Base-by-base conservation (phyloP, 352 stramenopile genomes). In the Phytophthora melonis region DNA sequence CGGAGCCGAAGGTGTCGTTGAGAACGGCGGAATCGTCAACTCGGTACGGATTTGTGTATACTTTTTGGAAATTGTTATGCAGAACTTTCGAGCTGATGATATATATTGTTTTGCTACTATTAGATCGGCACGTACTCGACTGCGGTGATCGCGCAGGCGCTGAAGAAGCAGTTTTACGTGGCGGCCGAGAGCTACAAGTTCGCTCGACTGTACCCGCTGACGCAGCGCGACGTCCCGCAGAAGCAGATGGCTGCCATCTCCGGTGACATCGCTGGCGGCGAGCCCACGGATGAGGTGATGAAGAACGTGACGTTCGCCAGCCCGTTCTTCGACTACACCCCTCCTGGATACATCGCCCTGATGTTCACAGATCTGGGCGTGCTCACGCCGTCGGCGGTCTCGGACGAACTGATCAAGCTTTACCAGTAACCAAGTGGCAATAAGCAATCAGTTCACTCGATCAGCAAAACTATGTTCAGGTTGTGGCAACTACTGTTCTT, bases 131-230 rank as follows among this genome's bases (percentile, higher is more conserved):
- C 98, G 18, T 99, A 98, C 81, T 93, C 94, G 18, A 86, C 98
- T 39, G 98, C 97, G 0, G 88, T 98, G 52, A 93, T 98, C 72
- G 97, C 98, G 7, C 93, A 98, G 74, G 96, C 97, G 30, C 86
- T 98, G 75, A 97, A 97, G 50, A 99, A 98, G 63, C 97, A 98
- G 14, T 98, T 99, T 77, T 99, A 99, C 88, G 98, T 99, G 16
- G 97, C 97, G 0, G 97, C 97, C 4, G 97, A 99, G 82, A 98
- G 92, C 72, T 99, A 99, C 84, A 99, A 99, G 75, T 99, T 99
- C 83, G 97, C 97, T 25, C 94, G 98, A 32, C 78, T 99, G 63
- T 99, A 99, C 80, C 98, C 98, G n/a, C 78, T 99, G 56, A 98
- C 95, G 62, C 98, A 99, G 83, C 81, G 89, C 50, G 98, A 99